Conservation (phyloP, 257 asterid genomes). For the Solanum clarkiae region DNA sequence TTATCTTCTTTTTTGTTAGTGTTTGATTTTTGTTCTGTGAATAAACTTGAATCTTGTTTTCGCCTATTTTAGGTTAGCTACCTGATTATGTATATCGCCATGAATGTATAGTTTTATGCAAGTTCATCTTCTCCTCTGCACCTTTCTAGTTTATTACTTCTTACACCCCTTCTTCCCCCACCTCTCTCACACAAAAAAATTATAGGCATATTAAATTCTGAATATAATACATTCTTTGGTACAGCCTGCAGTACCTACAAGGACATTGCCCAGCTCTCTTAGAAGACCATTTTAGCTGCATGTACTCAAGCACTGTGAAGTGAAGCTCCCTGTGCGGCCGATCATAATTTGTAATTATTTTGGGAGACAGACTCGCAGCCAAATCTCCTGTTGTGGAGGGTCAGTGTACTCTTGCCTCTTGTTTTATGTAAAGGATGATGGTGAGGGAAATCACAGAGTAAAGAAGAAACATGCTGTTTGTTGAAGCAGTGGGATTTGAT, state of each 20-base stretch:
- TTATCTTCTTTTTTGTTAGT: not conserved
- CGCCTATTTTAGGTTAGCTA: not conserved
- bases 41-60: not conserved
- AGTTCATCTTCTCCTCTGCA: not conserved
- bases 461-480: slow-evolving; percentile 1
- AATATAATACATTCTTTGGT: not conserved
- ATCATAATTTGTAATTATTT: slow-evolving; percentile 17
- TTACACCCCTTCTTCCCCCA: not conserved
- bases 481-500: slow-evolving; percentile 2
- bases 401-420: slow-evolving; percentile 26
- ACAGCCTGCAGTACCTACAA: slow-evolving; percentile 49
- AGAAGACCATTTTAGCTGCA: slow-evolving; percentile 56
- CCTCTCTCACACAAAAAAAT: not conserved
- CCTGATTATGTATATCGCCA: not conserved
- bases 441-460: slow-evolving; percentile 17
- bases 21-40: not conserved
- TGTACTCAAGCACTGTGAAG: slow-evolving; percentile 27
- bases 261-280: slow-evolving; percentile 44
- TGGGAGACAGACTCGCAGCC: slow-evolving; percentile 6
- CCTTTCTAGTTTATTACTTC: not conserved
- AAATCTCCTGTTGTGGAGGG: not conserved
- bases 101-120: not conserved
- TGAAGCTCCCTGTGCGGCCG: slow-evolving; percentile 11
- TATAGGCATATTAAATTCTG: not conserved
- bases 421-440: slow-evolving; percentile 22